Evolutionary conservation across 2,329 filamentous ascomycete genomes (phyloP).

Genomic region (Pseudogymnoascus sp.): DNA sequence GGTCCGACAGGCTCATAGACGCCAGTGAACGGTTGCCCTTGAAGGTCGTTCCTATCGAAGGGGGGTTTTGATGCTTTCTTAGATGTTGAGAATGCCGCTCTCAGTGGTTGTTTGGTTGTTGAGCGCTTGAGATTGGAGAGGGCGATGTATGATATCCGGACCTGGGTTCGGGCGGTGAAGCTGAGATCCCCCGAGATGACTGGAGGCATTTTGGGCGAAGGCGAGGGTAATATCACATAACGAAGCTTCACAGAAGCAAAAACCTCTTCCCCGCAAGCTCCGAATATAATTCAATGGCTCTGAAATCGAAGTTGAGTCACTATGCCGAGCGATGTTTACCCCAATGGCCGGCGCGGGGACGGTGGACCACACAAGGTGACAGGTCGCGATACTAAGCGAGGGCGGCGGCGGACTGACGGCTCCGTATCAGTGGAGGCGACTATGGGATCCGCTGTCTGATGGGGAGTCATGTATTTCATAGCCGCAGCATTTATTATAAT

Average conservation of each 20-base stretch:
- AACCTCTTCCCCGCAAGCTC: neutral
- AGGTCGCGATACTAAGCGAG: neutral
- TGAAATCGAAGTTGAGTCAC: constrained; percentile 4
- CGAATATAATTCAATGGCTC: neutral
- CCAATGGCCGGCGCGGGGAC: neutral
- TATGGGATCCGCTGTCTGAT: neutral
- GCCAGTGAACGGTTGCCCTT: constrained; percentile 54
- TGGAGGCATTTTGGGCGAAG: constrained; percentile 5
- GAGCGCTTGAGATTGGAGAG: constrained; percentile 29
- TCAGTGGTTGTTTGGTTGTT: neutral
- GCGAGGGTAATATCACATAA: constrained; percentile 6
- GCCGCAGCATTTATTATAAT: neutral
- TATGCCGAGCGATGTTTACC: neutral
- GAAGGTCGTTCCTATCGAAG: constrained; percentile 52
- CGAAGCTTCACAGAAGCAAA: neutral
- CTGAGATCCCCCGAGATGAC: constrained; percentile 27
- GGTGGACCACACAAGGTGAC: constrained; percentile 7
- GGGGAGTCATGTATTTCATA: neutral
- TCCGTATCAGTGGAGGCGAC: neutral
- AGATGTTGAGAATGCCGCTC: constrained; percentile 29
- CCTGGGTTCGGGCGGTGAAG: constrained; percentile 27
- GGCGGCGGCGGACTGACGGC: neutral
- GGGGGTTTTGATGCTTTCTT: constrained; percentile 29
- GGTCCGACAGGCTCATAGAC: constrained; percentile 58
- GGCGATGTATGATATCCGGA: constrained; percentile 36